Conservation (phyloP, 768 basidiomycete genomes). For the Calocybe indica region DNA sequence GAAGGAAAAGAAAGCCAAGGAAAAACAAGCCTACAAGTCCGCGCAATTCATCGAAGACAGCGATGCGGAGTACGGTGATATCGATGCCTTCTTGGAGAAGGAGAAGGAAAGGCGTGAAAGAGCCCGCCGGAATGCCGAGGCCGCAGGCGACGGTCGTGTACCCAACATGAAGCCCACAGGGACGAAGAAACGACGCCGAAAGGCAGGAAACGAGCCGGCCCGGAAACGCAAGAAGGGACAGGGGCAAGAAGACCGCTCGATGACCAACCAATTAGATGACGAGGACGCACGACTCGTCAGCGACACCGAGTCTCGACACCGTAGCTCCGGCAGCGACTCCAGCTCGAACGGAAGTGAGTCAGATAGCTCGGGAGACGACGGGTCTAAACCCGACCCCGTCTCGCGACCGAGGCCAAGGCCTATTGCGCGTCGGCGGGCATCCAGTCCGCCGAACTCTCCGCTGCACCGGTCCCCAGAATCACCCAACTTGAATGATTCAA, state of each 20-base stretch:
- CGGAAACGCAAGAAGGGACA: slow-evolving; percentile 28
- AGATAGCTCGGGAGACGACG: slow-evolving; percentile 7
- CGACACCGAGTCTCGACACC: not conserved
- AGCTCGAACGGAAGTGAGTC: slow-evolving; percentile 18
- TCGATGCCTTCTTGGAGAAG: slow-evolving; percentile 75
- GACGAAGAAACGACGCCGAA: slow-evolving; percentile 42
- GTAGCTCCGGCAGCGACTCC: slow-evolving; percentile 9
- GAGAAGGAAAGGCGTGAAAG: slow-evolving; percentile 61
- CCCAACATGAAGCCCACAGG: slow-evolving; percentile 47
- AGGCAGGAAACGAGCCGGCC: slow-evolving; percentile 23
- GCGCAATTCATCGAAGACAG: slow-evolving; percentile 92
- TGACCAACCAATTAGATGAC: slow-evolving; percentile 10
- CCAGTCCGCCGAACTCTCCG: not conserved
- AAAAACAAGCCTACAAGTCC: slow-evolving; percentile 65
- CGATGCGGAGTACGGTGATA: slow-evolving; percentile 76
- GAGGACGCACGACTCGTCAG: not conserved
- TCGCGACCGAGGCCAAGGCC: slow-evolving; percentile 38
- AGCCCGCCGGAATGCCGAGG: slow-evolving; percentile 39
- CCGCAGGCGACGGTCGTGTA: slow-evolving; percentile 36
- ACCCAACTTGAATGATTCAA: not conserved
- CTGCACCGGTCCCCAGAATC: not conserved
- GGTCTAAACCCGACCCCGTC: slow-evolving; percentile 8
- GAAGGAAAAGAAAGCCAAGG: slow-evolving; percentile 63
- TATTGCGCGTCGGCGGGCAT: slow-evolving; percentile 5
- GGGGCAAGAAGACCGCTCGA: slow-evolving; percentile 12